Evolutionary conservation across 192 early-diverging fungal genomes (phyloP).

Genomic region (Kickxella alabastrina): DNA sequence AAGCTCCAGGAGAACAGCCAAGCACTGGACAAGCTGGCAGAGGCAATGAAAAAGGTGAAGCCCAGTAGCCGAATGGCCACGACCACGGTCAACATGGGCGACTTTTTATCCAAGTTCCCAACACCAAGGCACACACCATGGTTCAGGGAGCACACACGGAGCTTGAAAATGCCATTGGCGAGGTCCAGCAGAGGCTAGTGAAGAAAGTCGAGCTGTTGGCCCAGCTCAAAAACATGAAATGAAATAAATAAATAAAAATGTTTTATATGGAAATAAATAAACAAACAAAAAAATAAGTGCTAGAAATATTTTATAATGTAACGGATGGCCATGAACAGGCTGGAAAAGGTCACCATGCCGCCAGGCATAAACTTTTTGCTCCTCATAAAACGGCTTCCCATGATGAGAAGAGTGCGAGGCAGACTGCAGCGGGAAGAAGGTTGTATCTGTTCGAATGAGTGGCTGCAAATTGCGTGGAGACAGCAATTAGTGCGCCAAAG

Average conservation of each 20-base stretch:
- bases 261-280: background rate
- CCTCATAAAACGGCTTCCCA: constrained; percentile 36
- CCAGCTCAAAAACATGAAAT: constrained; percentile 16
- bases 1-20: constrained; percentile 42
- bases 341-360: constrained; percentile 30
- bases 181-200: constrained; percentile 33
- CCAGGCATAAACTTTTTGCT: constrained; percentile 49
- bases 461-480: constrained; percentile 27
- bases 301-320: constrained; percentile 15
- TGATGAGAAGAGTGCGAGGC: constrained; percentile 29
- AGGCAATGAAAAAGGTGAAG: constrained; percentile 14
- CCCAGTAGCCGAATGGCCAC: constrained; percentile 21
- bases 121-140: constrained; percentile 26
- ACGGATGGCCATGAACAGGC: constrained; percentile 34
- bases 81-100: constrained; percentile 47
- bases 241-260: background rate
- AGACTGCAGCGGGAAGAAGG: constrained; percentile 23
- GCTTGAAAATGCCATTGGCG: constrained; percentile 38
- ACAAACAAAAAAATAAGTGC: background rate
- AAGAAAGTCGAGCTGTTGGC: constrained; percentile 25
- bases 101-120: constrained; percentile 44
- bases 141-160: constrained; percentile 39
- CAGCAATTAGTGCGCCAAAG: constrained; percentile 35
- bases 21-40: constrained; percentile 24
- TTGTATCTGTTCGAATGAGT: constrained; percentile 16